Conservation (phyloP, 192 early-diverging fungal species). For the Backusella luteola region DNA sequence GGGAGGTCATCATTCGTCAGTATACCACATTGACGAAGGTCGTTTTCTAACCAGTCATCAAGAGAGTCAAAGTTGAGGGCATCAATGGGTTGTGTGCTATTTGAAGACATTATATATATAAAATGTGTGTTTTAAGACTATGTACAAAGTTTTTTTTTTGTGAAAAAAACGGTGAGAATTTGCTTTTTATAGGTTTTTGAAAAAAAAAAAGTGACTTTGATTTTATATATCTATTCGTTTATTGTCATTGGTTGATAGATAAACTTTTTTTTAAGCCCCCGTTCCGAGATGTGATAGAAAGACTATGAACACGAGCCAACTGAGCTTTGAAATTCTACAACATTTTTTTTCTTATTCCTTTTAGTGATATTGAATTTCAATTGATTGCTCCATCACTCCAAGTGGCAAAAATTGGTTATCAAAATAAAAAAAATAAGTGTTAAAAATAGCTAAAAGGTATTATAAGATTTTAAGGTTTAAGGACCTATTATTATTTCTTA, state of each 20-base stretch:
- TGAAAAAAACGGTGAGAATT: neutral
- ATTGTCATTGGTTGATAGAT: neutral
- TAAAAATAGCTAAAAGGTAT: neutral
- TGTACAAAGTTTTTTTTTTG: neutral
- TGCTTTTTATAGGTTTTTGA: neutral
- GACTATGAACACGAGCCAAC: neutral
- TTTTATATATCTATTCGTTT: neutral
- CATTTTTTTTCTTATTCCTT: neutral
- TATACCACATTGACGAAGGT: conserved; percentile 31
- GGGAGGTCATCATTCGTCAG: neutral
- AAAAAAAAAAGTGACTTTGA: neutral
- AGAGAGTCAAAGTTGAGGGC: conserved; percentile 20
- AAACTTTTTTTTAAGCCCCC: neutral
- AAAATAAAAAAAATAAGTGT: neutral
- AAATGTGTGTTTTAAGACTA: neutral
- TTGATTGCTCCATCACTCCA: neutral
- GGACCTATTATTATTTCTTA: neutral
- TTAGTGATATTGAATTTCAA: neutral
- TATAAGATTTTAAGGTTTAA: neutral
- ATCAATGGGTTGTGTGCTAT: neutral
- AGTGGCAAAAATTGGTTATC: neutral
- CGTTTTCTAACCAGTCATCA: conserved; percentile 36
- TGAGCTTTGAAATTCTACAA: neutral
- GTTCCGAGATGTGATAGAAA: neutral
- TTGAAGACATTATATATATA: neutral